Percentiles rank a stretch among this genome's conserved stretches.
Conservation (phyloP, 768 basidiomycete genomes). For the Astraeus odoratus region DNA sequence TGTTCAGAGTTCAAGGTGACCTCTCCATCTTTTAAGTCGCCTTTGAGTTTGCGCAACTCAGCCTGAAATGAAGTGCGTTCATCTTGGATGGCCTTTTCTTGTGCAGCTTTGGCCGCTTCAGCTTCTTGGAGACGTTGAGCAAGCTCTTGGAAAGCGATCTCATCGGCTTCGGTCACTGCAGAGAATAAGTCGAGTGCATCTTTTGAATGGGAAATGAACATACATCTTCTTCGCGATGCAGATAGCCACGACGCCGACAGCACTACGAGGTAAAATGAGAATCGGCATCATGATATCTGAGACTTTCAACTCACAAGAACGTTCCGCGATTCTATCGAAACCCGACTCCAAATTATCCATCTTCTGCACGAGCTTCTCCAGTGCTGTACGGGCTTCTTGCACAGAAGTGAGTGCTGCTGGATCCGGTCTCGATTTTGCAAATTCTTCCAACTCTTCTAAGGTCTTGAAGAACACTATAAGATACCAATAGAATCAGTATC, state of each 20-base stretch:
- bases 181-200: slow-evolving; percentile 4
- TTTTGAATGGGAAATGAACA: slow-evolving; percentile 23
- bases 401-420: slow-evolving; percentile 47
- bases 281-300: background rate
- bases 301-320: slow-evolving; percentile 53
- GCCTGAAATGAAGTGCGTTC: slow-evolving; percentile 48
- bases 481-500: slow-evolving; percentile 7
- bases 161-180: slow-evolving; percentile 67
- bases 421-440: slow-evolving; percentile 41
- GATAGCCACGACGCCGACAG: slow-evolving; percentile 69
- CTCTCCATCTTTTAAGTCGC: slow-evolving; percentile 35
- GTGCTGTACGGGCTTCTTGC: slow-evolving; percentile 47
- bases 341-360: slow-evolving; percentile 77
- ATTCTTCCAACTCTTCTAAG: slow-evolving; percentile 59
- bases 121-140: slow-evolving; percentile 56
- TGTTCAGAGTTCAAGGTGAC: slow-evolving; percentile 36
- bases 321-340: slow-evolving; percentile 83
- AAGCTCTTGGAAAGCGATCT: slow-evolving; percentile 67
- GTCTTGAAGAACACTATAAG: slow-evolving; percentile 50
- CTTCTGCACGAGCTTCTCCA: slow-evolving; percentile 65
- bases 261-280: slow-evolving; percentile 38
- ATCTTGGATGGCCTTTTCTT: slow-evolving; percentile 53
- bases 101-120: slow-evolving; percentile 48
- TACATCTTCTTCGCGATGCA: slow-evolving; percentile 65
- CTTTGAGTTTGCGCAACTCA: slow-evolving; percentile 50